Evolutionary conservation across 345 rosid species (phyloP), one percentile per base, ranked within the genome.

Genomic region (Turnera subulata): DNA sequence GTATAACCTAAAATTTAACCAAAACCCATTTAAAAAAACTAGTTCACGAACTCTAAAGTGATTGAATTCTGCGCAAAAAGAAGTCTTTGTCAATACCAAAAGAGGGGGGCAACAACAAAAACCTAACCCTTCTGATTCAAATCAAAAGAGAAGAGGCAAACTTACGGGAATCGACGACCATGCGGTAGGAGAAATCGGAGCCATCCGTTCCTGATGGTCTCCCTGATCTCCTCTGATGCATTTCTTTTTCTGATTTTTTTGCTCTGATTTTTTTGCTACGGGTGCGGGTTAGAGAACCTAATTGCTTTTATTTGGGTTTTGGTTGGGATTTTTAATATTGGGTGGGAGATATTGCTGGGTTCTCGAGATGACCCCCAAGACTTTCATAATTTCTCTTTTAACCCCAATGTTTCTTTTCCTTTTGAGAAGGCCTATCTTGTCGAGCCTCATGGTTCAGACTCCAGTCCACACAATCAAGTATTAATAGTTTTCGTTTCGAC

Each of bases 161-260:
- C 89, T 60, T 71, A 88, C 97, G 84, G 64, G 91, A 82, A 73
- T 88, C 96, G 35, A 91, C 89, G 53, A 85, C 94, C 97, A 87
- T 87, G 8, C 96, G 85, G 68, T 71, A 85, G 0, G 87, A 83
- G 84, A 80, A 88, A 79, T 91, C 94, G 0, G 86, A 91, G 57
- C 94, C 97, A 49, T 91, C 96, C 9, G 96, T 91, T 11, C 89
- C 97, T 23, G 75, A 67, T 22, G 90, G 90, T 60, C 86, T 60
- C 25, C 86, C 85, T 0, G 52, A 37, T 46, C 39, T 59, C 24
- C 56, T 56, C 50, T 23, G n/a, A n/a, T n/a, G 74, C 62, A 64
- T 80, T 70, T 70, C 65, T 47, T 68, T 53, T 45, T 20, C 10
- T 9, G 37, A n/a, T n/a, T n/a, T n/a, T n/a, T n/a, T 18, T 4